Evolutionary conservation across 352 stramenopile genomes (phyloP), one percentile per base, ranked within the genome.

Genomic region (Phytophthora colocasiae): DNA sequence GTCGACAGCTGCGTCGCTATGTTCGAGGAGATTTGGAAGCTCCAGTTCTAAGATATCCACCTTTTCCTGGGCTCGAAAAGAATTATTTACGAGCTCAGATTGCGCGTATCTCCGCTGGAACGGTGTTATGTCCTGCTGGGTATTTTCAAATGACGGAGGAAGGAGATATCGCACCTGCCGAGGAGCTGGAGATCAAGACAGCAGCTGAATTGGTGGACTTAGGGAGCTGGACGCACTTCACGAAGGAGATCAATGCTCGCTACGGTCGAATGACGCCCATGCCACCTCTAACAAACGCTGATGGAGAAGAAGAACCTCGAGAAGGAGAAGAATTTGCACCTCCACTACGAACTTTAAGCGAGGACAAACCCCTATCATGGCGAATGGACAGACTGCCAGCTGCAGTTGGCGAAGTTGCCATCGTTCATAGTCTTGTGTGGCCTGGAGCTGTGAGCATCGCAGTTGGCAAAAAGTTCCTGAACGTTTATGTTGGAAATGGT

Each of bases 1-100:
- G 90, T 6, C 73, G 92, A 24, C 80, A 96, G 59, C 78, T 97
- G 15, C 80, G 77, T 29, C 79, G 91, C 6, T 96, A 89, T 40
- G 75, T 98, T 11, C 89, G 75, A 14, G 85, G 73, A n/a, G 73
- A 97, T 51, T 80, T 97, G 17, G 85, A 97, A 4, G 89, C 71
- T 15, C 85, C 88, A 53, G 82, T 93, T 36, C 47, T 73, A 12
- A 87, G 87, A 0, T 91, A 97, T 43, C 92, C 92, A 5, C 90
- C 91, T 12, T 98, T 98, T 59, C 91, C 90, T 14, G 92, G 93
- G 0, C 70, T 71, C 14, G 92, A 98, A 63, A 87, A 88, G 26
- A 78, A 97, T 52, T 96, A 94, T 39, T 50, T 98, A 7, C 86
- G 93, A 39, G 88, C 92, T 2, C 85, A 97, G 63, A 96, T 98